phyloP scores from a whole-genome alignment of 1,139 yeast species.

The Hansenula lynferdii region DNA sequence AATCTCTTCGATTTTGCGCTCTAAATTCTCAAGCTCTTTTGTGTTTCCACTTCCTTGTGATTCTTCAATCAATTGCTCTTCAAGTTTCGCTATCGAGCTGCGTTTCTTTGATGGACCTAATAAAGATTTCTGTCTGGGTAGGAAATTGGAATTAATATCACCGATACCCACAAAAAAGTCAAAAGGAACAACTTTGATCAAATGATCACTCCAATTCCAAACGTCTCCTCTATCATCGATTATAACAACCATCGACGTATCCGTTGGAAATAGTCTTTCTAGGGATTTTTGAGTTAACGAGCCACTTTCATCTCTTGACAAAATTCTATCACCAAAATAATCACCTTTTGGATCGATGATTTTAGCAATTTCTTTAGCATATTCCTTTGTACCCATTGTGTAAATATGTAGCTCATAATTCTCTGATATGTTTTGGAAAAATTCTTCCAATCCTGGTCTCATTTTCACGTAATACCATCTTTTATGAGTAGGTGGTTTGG shows the following conservation, averaged over 20 bases:
- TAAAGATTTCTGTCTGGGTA: slow-evolving; percentile 76
- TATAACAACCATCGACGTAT: slow-evolving; percentile 93
- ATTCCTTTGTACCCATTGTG: slow-evolving; percentile 98
- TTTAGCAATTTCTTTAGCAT: slow-evolving; percentile 85
- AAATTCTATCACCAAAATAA: slow-evolving; percentile 85
- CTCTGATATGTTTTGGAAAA: slow-evolving; percentile 57
- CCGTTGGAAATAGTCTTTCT: slow-evolving; percentile 88
- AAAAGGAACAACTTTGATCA: slow-evolving; percentile 90
- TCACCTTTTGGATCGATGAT: slow-evolving; percentile 88
- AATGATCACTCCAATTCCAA: slow-evolving; percentile 95
- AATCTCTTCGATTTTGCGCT: slow-evolving; percentile 28
- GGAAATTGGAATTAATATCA: slow-evolving; percentile 88
- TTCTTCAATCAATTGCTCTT: slow-evolving; percentile 26
- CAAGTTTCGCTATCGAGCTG: slow-evolving; percentile 42
- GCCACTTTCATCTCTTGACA: slow-evolving; percentile 94
- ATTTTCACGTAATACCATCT: slow-evolving; percentile 92
- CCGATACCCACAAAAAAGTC: slow-evolving; percentile 97
- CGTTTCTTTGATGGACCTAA: slow-evolving; percentile 61
- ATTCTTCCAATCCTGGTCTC: slow-evolving; percentile 80
- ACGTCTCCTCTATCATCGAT: slow-evolving; percentile 99
- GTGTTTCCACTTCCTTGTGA: slow-evolving; percentile 12
- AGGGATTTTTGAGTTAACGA: slow-evolving; percentile 85
- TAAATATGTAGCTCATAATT: slow-evolving; percentile 89
- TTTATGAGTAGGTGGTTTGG: slow-evolving; percentile 46
- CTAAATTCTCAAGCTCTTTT: slow-evolving; percentile 19